phyloP scores from a whole-genome alignment of 805 yeast species.

The Danielozyma ontarioensis region DNA sequence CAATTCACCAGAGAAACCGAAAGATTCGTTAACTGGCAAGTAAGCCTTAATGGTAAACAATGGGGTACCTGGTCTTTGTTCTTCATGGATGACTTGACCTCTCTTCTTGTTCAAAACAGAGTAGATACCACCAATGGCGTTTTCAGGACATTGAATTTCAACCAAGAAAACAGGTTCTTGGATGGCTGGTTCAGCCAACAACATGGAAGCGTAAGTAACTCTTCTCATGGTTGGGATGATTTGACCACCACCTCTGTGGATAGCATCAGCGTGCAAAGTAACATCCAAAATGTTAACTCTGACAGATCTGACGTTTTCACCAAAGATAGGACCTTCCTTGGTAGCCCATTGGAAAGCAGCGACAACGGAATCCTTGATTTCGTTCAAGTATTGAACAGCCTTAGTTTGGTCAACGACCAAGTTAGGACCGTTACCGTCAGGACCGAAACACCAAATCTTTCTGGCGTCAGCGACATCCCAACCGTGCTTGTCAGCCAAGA shows the following conservation, averaged over 20 bases:
- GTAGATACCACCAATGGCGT: slow-evolving; percentile 99
- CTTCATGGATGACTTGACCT: slow-evolving; percentile 99
- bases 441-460: slow-evolving; percentile 99
- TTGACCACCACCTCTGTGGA: slow-evolving; percentile 99
- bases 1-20: slow-evolving; percentile 99
- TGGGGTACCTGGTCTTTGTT: slow-evolving; percentile 99
- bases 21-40: slow-evolving; percentile 99
- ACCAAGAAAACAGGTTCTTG: slow-evolving; percentile 99
- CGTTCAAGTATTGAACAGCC: slow-evolving; percentile 98
- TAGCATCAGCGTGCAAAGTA: slow-evolving; percentile 99
- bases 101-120: slow-evolving; percentile 98
- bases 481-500: slow-evolving; percentile 97
- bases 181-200: slow-evolving; percentile 97
- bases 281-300: slow-evolving; percentile 98
- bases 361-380: slow-evolving; percentile 98
- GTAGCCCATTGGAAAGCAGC: slow-evolving; percentile 99
- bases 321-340: slow-evolving; percentile 98
- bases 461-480: slow-evolving; percentile 99
- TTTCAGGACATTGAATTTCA: slow-evolving; percentile 99
- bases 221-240: slow-evolving; percentile 99
- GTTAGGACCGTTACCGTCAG: slow-evolving; percentile 99
- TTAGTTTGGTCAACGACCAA: slow-evolving; percentile 98
- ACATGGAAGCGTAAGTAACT: slow-evolving; percentile 96
- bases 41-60: slow-evolving; percentile 99
- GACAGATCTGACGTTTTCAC: slow-evolving; percentile 93